Conservation (phyloP, 2,329 filamentous ascomycete genomes). For the Biscogniauxia mediterranea region DNA sequence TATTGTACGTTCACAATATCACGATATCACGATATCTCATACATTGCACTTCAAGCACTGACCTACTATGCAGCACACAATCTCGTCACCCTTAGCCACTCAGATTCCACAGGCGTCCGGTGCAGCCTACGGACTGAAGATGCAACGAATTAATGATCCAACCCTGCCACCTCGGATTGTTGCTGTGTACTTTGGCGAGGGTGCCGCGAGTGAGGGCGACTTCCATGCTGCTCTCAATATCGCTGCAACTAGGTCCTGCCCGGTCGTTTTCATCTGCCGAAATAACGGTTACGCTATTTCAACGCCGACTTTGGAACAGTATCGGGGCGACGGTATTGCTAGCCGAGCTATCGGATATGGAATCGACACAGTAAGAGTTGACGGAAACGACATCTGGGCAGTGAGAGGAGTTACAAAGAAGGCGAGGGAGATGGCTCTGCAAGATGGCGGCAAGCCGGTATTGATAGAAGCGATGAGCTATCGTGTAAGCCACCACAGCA, state of each 20-base stretch:
- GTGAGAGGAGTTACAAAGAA: conserved; percentile 76
- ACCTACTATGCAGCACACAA: conserved; percentile 63
- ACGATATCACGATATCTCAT: neutral
- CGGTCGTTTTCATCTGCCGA: conserved; percentile 84
- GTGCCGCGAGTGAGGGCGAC: conserved; percentile 85
- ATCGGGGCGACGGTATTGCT: conserved; percentile 87
- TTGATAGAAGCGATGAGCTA: conserved; percentile 97
- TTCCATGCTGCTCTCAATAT: conserved; percentile 92
- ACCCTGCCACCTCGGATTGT: conserved; percentile 66
- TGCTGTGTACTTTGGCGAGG: conserved; percentile 86
- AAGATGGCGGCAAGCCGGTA: conserved; percentile 77
- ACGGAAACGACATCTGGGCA: conserved; percentile 93
- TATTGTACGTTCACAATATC: conserved; percentile 56
- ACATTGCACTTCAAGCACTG: conserved; percentile 4
- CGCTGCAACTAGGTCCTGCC: conserved; percentile 82
- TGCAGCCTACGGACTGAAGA: conserved; percentile 82
- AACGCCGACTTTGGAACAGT: conserved; percentile 86
- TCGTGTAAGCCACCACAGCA: conserved; percentile 96
- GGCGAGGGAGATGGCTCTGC: conserved; percentile 75
- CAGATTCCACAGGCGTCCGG: conserved; percentile 87
- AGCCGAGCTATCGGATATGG: conserved; percentile 85
- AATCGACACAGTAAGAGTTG: conserved; percentile 89
- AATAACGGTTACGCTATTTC: conserved; percentile 94
- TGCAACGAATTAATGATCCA: conserved; percentile 73
- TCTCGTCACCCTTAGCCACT: conserved; percentile 81